phyloP scores from a whole-genome alignment of 176 grass and related monocot genomes.

The Paspalum vaginatum region DNA sequence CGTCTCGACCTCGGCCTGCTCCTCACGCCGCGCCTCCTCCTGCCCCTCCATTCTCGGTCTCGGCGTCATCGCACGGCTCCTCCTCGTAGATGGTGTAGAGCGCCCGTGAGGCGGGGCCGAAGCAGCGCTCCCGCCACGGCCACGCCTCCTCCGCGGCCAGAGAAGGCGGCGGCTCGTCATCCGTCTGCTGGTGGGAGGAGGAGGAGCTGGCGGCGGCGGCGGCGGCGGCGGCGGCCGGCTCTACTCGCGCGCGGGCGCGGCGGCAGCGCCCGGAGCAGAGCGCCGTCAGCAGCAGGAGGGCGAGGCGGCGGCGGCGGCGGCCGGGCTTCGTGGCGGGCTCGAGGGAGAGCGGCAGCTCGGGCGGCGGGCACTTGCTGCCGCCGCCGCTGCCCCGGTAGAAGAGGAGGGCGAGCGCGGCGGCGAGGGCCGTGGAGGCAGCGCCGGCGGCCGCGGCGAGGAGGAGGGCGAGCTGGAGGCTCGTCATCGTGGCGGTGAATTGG shows the following conservation, averaged over 20 bases:
- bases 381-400: background rate
- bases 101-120: conserved; percentile 17
- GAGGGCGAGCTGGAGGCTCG: conserved; percentile 19
- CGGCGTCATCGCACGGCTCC: background rate
- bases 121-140: conserved; percentile 12
- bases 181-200: too few species aligned
- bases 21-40: background rate
- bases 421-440: background rate
- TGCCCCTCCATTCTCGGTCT: background rate
- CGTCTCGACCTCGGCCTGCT: conserved; percentile 25
- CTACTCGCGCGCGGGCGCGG: conserved; percentile 33
- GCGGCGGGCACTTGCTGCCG: background rate
- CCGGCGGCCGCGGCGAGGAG: conserved; percentile 10
- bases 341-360: conserved; percentile 7
- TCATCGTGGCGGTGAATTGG: conserved; percentile 20
- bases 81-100: conserved; percentile 60
- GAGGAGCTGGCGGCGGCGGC: background rate
- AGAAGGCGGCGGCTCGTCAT: background rate
- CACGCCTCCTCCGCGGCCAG: background rate
- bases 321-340: background rate
- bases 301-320: background rate
- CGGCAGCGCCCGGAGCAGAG: conserved; percentile 1
- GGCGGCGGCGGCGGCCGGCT: background rate
- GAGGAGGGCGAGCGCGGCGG: conserved; percentile 8
- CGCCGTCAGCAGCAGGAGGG: background rate